Evolutionary conservation across 148 eudicot species (phyloP).

Genomic region (Cornus florida): DNA sequence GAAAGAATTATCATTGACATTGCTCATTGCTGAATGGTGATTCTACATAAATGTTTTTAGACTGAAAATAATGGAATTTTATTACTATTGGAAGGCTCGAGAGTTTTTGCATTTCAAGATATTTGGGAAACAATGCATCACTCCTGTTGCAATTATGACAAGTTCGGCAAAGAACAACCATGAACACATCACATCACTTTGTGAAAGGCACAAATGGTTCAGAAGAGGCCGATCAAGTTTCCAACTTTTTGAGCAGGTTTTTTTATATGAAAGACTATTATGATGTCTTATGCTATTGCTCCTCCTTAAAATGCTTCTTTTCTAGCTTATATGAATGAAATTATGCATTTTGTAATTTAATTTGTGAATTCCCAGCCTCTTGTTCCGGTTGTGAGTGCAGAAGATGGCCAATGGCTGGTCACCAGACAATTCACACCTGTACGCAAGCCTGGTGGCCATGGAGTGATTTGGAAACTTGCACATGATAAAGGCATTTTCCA

Average conservation of each 20-base stretch:
- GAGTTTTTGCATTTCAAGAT: slow-evolving; percentile 91
- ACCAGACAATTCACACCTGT: slow-evolving; percentile 71
- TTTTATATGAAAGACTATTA: slow-evolving; percentile 13
- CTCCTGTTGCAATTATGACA: slow-evolving; percentile 98
- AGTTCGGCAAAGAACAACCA: slow-evolving; percentile 95
- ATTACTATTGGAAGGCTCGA: slow-evolving; percentile 61
- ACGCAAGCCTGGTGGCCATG: slow-evolving; percentile 99
- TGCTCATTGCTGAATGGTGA: neutral
- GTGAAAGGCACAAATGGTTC: slow-evolving; percentile 84
- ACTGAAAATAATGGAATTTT: slow-evolving; percentile 7
- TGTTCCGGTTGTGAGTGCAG: slow-evolving; percentile 91
- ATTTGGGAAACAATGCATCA: slow-evolving; percentile 83
- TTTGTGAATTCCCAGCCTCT: slow-evolving; percentile 77
- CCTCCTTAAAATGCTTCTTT: neutral
- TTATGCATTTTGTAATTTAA: slow-evolving; percentile 19
- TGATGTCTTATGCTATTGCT: neutral
- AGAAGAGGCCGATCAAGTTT: slow-evolving; percentile 89
- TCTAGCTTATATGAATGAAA: slow-evolving; percentile 4
- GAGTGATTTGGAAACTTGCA: slow-evolving; percentile 97
- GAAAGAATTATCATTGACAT: neutral
- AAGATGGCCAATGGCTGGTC: slow-evolving; percentile 89
- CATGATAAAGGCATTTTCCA: slow-evolving; percentile 83
- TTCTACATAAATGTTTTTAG: slow-evolving; percentile 14
- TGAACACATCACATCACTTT: slow-evolving; percentile 67
- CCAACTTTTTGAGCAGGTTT: slow-evolving; percentile 89